These are phyloP conservation scores for Pseudogymnoascus sp. DNA, from an alignment of 2,329 filamentous ascomycete genomes.

Conservation along the genomic window DNA sequence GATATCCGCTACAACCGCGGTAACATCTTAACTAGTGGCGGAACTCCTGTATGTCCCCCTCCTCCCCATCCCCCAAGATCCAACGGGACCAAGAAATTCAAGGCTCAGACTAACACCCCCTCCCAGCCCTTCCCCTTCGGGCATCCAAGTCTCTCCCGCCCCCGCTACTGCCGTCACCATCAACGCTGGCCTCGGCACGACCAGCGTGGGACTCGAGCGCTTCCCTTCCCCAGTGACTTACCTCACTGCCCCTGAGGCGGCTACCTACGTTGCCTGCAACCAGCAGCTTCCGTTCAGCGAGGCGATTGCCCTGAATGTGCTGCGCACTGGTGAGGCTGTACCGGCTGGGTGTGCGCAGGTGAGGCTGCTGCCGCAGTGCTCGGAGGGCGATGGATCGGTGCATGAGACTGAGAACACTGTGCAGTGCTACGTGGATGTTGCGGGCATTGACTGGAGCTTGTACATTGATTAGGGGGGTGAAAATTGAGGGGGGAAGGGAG, in stretches of 20 bases:
- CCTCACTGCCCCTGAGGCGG: slow-evolving; percentile 22
- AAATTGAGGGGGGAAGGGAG: neutral
- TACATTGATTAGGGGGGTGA: slow-evolving; percentile 34
- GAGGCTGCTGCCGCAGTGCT: slow-evolving; percentile 39
- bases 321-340: slow-evolving; percentile 32
- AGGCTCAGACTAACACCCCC: too few relatives aligned
- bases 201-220: slow-evolving; percentile 30
- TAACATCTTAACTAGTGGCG: slow-evolving; percentile 37
- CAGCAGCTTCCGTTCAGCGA: slow-evolving; percentile 36
- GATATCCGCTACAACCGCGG: slow-evolving; percentile 29
- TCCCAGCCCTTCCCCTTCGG: slow-evolving; percentile 27
- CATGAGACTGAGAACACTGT: slow-evolving; percentile 35
- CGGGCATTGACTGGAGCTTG: slow-evolving; percentile 33
- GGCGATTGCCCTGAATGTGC: slow-evolving; percentile 30
- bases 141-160: slow-evolving; percentile 27
- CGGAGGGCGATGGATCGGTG: slow-evolving; percentile 31
- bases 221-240: slow-evolving; percentile 33
- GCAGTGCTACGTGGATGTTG: slow-evolving; percentile 38
- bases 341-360: slow-evolving; percentile 39
- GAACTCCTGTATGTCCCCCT: slow-evolving; percentile 27
- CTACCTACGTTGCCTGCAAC: slow-evolving; percentile 39
- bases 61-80: neutral
- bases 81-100: too few relatives aligned
- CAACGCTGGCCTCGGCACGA: slow-evolving; percentile 34
- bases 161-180: slow-evolving; percentile 29